Percentiles rank a stretch among this genome's conserved stretches.
phyloP scores from a whole-genome alignment of 139 green algal genomes.

The Chlorella sp. region DNA sequence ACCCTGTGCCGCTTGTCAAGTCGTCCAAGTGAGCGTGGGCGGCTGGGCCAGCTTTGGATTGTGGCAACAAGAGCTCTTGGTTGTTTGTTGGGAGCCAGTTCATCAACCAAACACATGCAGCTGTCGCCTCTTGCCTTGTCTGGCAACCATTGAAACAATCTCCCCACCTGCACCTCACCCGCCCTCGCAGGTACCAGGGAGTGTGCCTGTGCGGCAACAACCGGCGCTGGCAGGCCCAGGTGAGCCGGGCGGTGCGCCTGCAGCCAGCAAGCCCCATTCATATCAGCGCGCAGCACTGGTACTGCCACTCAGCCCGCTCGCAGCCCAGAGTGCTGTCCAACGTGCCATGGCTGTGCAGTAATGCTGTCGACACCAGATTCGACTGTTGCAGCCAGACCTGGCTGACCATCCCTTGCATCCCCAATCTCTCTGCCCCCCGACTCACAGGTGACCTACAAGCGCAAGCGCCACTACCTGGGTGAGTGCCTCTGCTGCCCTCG shows the following conservation, averaged over 20 bases:
- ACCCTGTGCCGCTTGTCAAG: neutral
- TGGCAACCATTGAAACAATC: too few relatives aligned
- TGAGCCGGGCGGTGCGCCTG: neutral
- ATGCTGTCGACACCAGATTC: too few relatives aligned
- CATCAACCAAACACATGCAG: too few relatives aligned
- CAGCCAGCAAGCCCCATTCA: neutral
- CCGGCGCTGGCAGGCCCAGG: slow-evolving; percentile 24
- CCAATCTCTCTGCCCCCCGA: neutral
- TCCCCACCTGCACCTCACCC: too few relatives aligned
- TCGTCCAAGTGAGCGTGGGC: slow-evolving; percentile 2
- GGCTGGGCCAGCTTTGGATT: too few relatives aligned
- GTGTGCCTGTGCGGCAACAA: slow-evolving; percentile 19
- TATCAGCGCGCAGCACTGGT: neutral
- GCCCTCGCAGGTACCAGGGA: slow-evolving; percentile 12
- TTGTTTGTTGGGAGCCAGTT: too few relatives aligned
- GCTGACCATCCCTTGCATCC: neutral
- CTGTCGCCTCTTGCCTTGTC: too few relatives aligned
- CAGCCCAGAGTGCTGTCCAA: neutral
- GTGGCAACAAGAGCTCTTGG: too few relatives aligned
- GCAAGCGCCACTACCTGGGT: slow-evolving; percentile 19
- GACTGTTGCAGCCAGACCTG: too few relatives aligned
- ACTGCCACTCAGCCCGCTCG: neutral
- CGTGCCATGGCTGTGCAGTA: too few relatives aligned
- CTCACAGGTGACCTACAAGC: slow-evolving; percentile 24
- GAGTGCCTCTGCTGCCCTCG: neutral